Base-by-base conservation (phyloP, 2,329 filamentous ascomycete genomes). In the Fusarium luffae region DNA sequence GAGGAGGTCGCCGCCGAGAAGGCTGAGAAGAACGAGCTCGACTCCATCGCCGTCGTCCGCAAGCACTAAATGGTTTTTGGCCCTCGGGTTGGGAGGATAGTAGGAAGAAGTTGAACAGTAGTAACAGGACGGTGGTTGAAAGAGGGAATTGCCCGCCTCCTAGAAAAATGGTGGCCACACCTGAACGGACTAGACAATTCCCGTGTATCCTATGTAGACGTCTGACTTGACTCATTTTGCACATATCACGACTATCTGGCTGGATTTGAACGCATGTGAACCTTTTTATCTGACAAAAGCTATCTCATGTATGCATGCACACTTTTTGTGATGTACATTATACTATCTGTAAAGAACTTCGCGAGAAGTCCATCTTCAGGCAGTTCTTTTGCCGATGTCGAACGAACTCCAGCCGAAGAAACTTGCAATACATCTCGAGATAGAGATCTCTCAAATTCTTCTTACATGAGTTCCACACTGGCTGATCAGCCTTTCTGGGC, bases 11-110 rank as follows among this genome's bases (percentile, higher is more conserved):
- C 83, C 77, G 80, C 82, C 66, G 82, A 84, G 76, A 72, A 80
- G 67, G 82, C 81, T 63, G 87, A 89, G 83, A 84, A 83, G 81
- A 78, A 81, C 65, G 82, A 81, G 59, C 83, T 87, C 54, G 84
- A 87, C 79, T 80, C 83, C 67, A 79, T 87, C 72, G 77, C 80
- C 66, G 79, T 86, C 54, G 76, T 85, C 77, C 85, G 83, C 83
- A 84, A 80, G 79, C 82, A 85, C 78, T 82, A 80, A 78, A 70
- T 54, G 27, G 52, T 55, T 19, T 21, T 54, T 54, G 32, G 32
- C 48, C n/a, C 34, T 58, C 44, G 25, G 59, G 32, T 44, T 52
- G 65, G 57, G 57, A 64, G 44, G 44, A 55, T 51, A 48, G 34
- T 30, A 59, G 59, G 42, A 55, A 28, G 49, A 54, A 51, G 59